Evolutionary conservation across 306 rosid species (phyloP).

Genomic region (Calophaca sinica): DNA sequence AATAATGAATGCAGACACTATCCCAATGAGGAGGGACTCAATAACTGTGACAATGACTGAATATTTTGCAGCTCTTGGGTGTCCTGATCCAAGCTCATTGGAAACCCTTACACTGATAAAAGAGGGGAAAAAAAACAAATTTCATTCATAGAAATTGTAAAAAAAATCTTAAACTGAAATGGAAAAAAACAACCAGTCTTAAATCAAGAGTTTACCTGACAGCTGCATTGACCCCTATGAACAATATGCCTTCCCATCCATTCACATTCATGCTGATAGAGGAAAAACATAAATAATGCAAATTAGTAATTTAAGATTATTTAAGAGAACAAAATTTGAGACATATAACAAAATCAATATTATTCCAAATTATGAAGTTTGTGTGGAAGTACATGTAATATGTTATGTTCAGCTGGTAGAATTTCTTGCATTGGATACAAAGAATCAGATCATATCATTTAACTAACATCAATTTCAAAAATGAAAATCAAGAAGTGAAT

Average conservation of each 20-base stretch:
- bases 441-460: background rate
- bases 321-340: background rate
- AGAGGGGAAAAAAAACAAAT: background rate
- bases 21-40: constrained; percentile 75
- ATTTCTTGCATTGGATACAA: background rate
- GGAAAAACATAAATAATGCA: constrained; percentile 21
- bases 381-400: background rate
- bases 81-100: constrained; percentile 94
- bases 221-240: constrained; percentile 97
- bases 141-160: background rate
- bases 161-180: background rate
- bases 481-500: background rate
- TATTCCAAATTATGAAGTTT: background rate
- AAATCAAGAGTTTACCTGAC: constrained; percentile 63
- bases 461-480: background rate
- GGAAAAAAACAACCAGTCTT: background rate
- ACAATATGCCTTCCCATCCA: constrained; percentile 99
- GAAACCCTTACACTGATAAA: constrained; percentile 81
- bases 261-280: constrained; percentile 87
- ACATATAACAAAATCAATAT: background rate
- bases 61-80: constrained; percentile 89
- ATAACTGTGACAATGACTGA: constrained; percentile 60
- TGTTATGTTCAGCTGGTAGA: background rate
- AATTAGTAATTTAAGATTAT: background rate
- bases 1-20: constrained; percentile 59